A percentile compares a stretch with the other conserved stretches of the same genome.
Conservation (phyloP, 139 green algal species). For the Deuterostichococcus epilithicus region DNA sequence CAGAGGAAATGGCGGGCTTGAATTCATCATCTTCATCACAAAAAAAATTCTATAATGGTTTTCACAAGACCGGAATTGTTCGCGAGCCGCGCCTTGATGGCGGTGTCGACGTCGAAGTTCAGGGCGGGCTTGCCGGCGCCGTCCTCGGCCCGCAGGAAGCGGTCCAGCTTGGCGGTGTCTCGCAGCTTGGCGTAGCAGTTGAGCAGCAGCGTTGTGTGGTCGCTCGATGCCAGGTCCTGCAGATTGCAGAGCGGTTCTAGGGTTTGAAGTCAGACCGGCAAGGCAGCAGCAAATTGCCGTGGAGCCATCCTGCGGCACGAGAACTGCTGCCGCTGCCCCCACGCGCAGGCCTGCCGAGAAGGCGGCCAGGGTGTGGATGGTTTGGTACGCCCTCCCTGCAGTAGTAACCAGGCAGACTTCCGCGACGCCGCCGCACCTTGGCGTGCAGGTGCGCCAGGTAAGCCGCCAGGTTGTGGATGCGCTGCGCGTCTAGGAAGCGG, state of each 20-base stretch:
- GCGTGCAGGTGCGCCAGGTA: conserved; percentile 91
- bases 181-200: conserved; percentile 92
- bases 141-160: conserved; percentile 50
- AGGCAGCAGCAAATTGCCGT: too few species aligned
- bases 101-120: conserved; percentile 84
- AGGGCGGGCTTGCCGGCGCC: conserved; percentile 19
- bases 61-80: too few species aligned
- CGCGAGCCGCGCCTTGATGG: conserved; percentile 62
- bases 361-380: too few species aligned
- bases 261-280: too few species aligned
- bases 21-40: too few species aligned
- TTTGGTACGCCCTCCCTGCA: too few species aligned
- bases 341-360: too few species aligned
- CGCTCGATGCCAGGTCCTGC: conserved; percentile 59
- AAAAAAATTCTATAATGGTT: too few species aligned
- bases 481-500: conserved; percentile 87
- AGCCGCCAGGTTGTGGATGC: conserved; percentile 78
- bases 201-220: conserved; percentile 96
- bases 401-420: not conserved
- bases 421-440: conserved; percentile 19
- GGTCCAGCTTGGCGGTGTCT: conserved; percentile 78
- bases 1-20: too few species aligned
- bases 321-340: too few species aligned
- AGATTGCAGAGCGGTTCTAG: not conserved
- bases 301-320: too few species aligned